Evolutionary conservation across 768 basidiomycete genomes (phyloP), one percentile per base, ranked within the genome.

Genomic region (Podaxis rugospora): DNA sequence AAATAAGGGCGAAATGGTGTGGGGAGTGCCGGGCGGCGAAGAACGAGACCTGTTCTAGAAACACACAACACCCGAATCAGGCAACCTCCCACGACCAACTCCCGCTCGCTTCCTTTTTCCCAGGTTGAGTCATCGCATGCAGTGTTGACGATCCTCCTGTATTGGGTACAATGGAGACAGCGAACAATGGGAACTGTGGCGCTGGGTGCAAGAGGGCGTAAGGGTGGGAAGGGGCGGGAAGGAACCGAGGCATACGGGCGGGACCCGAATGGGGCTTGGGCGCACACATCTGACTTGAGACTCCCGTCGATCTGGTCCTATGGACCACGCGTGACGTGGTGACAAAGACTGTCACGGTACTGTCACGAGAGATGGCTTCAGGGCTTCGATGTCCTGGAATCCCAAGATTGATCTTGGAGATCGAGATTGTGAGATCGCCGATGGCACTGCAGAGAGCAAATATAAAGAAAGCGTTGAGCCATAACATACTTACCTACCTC

Each of bases 361-460:
- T 40, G 36, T 49, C 25, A 37, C 35, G 36, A 21, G 57, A 23
- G 14, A 57, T 21, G 28, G n/a, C n/a, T n/a, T 32, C 52, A 54
- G 52, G 52, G 52, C 37, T 54, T 39, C 37, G 52, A 11, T 5
- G 44, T 49, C 16, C 27, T 52, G 27, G 39, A 21, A 40, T 28
- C 44, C 53, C 53, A 37, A 51, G 54, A 62, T 62, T 23, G 46
- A 62, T 56, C 47, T 47, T 47, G 13, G n/a, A 21, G 61, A 57
- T 56, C 53, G 3, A 62, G 61, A 62, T 51, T 27, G 49, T 1
- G 18, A 39, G 55, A 57, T 57, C 44, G 16, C 35, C 56, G 56
- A 49, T 57, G 56, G 18, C 36, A 35, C 28, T 25, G 36, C 13
- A 40, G 56, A 13, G 10, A 14, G 44, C 58, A 44, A 44, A 51